Base-by-base conservation (phyloP, 148 eudicot species). In the Chenopodium berlandieri region DNA sequence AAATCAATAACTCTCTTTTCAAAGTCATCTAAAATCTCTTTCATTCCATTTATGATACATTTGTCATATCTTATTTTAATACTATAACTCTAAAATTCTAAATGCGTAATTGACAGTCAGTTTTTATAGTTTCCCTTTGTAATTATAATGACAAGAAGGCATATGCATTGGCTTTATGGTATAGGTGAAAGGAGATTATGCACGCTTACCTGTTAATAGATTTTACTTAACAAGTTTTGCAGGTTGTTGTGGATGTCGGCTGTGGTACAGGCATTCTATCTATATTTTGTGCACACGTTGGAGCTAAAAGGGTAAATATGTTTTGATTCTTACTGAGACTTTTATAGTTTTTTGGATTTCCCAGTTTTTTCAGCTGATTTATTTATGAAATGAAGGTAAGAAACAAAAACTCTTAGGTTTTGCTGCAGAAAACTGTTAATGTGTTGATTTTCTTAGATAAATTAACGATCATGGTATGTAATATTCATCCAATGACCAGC, bases 171-270 rank as follows among this genome's bases (percentile, higher is more conserved):
- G 71, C 50, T 54, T 50, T 9, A 34, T 52, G 16, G 12, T 40
- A 58, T 23, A 34, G 71, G 67, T 4, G 16, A n/a, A 13, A 68
- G n/a, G 82, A 58, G 32, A 11, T 75, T 81, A 30, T 72, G 30
- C 77, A 31, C 62, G 64, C n/a, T 73, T 40, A 8, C 62, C 13
- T 73, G 2, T 25, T 56, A 58, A 75, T 20, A 25, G 12, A 50
- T 58, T 40, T 71, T 83, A n/a, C 80, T 69, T 19, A 75, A 67
- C 77, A 46, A 62, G 76, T 46, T 78, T 76, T 89, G 74, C 84
- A 96, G 99, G 99, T 96, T 73, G 95, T 96, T 54, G 92, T 96
- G 81, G 99, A 96, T 89, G 98, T 96, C 83, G 99, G 99, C 37
- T 96, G 99, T 80, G 99, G 99, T 65, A 91, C 99, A 4, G 99